Conservation (phyloP, 2,329 filamentous ascomycete genomes). For the Coniochaeta sp. region DNA sequence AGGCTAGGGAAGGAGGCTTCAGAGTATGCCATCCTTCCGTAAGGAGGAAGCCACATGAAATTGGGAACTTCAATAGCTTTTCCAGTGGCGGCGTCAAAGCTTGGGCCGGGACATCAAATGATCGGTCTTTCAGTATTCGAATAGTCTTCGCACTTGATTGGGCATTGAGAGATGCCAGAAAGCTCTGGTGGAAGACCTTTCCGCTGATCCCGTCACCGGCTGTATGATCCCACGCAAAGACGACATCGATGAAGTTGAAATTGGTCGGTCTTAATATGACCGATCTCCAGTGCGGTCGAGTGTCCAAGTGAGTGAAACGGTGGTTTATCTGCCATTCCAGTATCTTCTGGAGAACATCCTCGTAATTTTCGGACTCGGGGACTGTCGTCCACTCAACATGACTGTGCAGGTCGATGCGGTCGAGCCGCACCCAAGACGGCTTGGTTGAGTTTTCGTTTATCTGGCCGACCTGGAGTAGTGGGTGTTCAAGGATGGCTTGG, state of each 20-base stretch:
- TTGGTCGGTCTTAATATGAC: neutral
- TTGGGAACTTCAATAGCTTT: neutral
- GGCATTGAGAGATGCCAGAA: neutral
- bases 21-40: neutral
- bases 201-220: neutral
- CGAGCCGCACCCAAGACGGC: neutral
- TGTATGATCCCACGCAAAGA: neutral
- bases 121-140: neutral
- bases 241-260: neutral
- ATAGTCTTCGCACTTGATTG: neutral
- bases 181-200: neutral
- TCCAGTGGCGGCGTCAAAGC: neutral
- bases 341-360: neutral
- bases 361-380: neutral
- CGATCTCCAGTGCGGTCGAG: neutral
- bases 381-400: neutral
- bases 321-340: neutral
- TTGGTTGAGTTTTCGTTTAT: neutral
- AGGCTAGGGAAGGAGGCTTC: neutral
- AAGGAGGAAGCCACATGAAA: neutral
- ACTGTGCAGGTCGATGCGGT: neutral
- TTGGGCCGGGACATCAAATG: neutral
- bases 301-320: neutral
- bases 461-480: neutral
- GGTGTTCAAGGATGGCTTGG: neutral